phyloP scores from a whole-genome alignment of 2,329 filamentous ascomycete species.

The Ophiosphaerella narmari region DNA sequence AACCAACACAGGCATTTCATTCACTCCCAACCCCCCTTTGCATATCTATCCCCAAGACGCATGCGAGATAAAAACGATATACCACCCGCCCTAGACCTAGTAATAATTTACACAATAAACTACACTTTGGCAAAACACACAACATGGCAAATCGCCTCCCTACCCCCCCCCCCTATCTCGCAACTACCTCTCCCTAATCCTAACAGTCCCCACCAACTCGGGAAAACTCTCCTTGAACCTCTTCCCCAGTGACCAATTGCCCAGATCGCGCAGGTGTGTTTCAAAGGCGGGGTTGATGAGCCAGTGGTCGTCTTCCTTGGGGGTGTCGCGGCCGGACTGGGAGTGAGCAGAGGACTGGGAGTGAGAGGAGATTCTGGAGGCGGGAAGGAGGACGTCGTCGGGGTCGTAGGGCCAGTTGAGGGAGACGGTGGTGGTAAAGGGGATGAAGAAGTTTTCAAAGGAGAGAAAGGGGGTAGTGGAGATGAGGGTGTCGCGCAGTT shows the following conservation, averaged over 20 bases:
- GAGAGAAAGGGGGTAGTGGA: conserved; percentile 60
- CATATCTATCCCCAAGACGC: too few species aligned
- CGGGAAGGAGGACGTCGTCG: conserved; percentile 67
- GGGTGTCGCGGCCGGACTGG: conserved; percentile 30
- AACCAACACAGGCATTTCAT: too few species aligned
- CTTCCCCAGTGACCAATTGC: conserved; percentile 81
- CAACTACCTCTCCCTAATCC: conserved; percentile 31
- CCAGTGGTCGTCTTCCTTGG: conserved; percentile 61
- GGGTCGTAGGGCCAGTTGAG: conserved; percentile 86
- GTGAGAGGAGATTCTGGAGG: conserved; percentile 30
- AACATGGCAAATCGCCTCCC: too few species aligned
- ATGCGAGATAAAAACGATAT: too few species aligned
- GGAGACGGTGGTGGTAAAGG: conserved; percentile 74
- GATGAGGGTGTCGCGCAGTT: conserved; percentile 71
- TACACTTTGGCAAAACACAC: too few species aligned
- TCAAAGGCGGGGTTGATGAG: conserved; percentile 88
- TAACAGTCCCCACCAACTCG: conserved; percentile 46
- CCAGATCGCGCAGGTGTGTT: conserved; percentile 71
- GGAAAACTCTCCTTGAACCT: conserved; percentile 71
- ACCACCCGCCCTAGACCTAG: too few species aligned
- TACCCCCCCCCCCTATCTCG: too few species aligned
- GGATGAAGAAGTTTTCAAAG: conserved; percentile 83
- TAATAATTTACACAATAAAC: too few species aligned
- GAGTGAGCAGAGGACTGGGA: conserved; percentile 29
- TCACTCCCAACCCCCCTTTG: too few species aligned